A percentile compares a stretch with the other conserved stretches of the same genome.
Conservation (phyloP, 2,329 filamentous ascomycete species). For the Colletotrichum noveboracense region DNA sequence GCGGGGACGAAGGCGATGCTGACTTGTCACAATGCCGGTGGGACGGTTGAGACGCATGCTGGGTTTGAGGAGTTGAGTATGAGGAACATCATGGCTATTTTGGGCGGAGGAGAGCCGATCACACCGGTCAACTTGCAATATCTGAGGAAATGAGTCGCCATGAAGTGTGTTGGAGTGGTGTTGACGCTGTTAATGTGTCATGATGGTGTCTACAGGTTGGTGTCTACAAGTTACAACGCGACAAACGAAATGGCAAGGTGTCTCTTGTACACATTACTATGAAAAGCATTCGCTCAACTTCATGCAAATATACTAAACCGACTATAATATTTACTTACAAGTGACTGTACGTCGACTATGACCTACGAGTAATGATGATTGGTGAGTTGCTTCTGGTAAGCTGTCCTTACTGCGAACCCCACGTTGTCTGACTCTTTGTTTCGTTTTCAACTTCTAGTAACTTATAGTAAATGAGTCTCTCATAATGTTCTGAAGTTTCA, state of each 20-base stretch:
- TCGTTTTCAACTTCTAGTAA: neutral
- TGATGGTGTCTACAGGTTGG: neutral
- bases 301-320: too few relatives aligned
- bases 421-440: neutral
- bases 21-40: slow-evolving; percentile 72
- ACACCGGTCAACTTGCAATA: slow-evolving; percentile 69
- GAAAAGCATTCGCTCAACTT: too few relatives aligned
- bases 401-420: too few relatives aligned
- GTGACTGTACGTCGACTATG: too few relatives aligned
- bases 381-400: too few relatives aligned
- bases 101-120: slow-evolving; percentile 54
- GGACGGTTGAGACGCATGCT: slow-evolving; percentile 69
- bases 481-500: neutral
- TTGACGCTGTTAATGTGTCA: fast-evolving
- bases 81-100: slow-evolving; percentile 67
- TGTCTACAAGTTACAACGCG: too few relatives aligned
- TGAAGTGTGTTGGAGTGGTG: neutral
- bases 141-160: slow-evolving; percentile 34
- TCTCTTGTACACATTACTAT: too few relatives aligned
- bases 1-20: slow-evolving; percentile 56
- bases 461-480: neutral
- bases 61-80: slow-evolving; percentile 72
- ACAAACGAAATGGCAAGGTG: too few relatives aligned
- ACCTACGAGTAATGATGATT: too few relatives aligned
- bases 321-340: too few relatives aligned